Evolutionary conservation across 2,329 filamentous ascomycete genomes (phyloP).

Genomic region (Diaporthe sp.): DNA sequence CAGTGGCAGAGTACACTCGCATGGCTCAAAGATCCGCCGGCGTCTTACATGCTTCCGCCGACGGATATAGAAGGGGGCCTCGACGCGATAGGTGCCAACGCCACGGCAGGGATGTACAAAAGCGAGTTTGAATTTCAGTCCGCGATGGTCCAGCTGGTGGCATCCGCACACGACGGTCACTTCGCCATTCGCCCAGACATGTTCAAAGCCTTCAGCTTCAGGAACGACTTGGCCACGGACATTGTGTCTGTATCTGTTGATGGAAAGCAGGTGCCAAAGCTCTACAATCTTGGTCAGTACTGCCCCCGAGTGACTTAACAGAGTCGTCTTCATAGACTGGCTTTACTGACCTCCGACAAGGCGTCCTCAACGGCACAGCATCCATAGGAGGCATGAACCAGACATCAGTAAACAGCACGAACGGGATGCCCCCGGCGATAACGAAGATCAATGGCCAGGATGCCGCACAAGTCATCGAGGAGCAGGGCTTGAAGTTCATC

Average conservation of each 20-base stretch:
- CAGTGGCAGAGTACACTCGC: constrained; percentile 63
- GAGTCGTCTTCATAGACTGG: too few species aligned
- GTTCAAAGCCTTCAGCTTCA: constrained; percentile 64
- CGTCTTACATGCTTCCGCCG: constrained; percentile 61
- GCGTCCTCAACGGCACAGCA: constrained; percentile 53
- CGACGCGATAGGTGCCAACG: constrained; percentile 58
- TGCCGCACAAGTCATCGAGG: constrained; percentile 61
- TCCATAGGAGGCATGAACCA: constrained; percentile 35
- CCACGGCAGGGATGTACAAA: constrained; percentile 55
- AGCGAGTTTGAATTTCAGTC: constrained; percentile 68
- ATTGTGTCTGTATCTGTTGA: constrained; percentile 73
- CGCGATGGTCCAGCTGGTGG: constrained; percentile 65
- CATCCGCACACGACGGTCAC: constrained; percentile 74
- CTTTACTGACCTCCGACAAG: constrained; percentile 17
- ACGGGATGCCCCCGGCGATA: constrained; percentile 59
- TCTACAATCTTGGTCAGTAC: constrained; percentile 63
- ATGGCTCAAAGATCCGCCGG: constrained; percentile 64
- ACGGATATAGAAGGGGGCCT: constrained; percentile 62
- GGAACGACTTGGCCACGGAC: constrained; percentile 47
- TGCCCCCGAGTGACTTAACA: background rate
- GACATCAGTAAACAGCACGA: constrained; percentile 16
- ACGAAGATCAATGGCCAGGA: constrained; percentile 69
- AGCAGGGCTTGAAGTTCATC: constrained; percentile 59
- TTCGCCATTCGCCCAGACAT: constrained; percentile 68
- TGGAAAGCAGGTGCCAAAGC: constrained; percentile 68